phyloP scores from a whole-genome alignment of 768 basidiomycete species.

The Asterophora lycoperdoides region DNA sequence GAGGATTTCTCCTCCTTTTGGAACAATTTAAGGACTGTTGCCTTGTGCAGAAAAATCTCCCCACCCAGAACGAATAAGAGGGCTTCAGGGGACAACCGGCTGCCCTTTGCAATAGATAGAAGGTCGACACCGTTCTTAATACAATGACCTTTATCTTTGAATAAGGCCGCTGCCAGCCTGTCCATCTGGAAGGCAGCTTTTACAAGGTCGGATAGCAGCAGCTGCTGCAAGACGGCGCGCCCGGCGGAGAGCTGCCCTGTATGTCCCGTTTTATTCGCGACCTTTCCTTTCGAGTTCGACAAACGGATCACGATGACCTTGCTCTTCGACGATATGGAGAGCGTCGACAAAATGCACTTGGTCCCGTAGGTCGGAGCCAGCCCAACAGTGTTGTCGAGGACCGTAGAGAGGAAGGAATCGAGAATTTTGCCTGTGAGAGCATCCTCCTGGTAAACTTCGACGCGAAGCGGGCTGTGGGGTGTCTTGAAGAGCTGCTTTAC shows the following conservation, averaged over 20 bases:
- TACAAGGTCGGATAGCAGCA: constrained; percentile 26
- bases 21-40: constrained; percentile 27
- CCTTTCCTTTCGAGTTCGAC: constrained; percentile 9
- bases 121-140: constrained; percentile 38
- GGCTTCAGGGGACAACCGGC: constrained; percentile 31
- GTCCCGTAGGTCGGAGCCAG: constrained; percentile 39
- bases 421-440: constrained; percentile 22
- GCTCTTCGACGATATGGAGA: constrained; percentile 38
- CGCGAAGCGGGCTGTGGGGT: constrained; percentile 21
- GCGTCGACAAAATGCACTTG: constrained; percentile 27
- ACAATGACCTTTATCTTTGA: constrained; percentile 32
- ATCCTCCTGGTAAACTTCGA: constrained; percentile 24
- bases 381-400: constrained; percentile 29
- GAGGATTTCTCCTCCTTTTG: constrained; percentile 19
- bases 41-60: constrained; percentile 23
- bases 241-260: neutral
- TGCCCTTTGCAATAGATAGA: constrained; percentile 25
- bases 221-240: constrained; percentile 24
- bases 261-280: neutral
- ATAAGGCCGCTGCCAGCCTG: constrained; percentile 35
- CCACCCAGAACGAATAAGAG: constrained; percentile 37
- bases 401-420: constrained; percentile 25
- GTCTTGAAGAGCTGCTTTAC: constrained; percentile 31
- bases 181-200: constrained; percentile 48
- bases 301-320: constrained; percentile 33